phyloP scores from a whole-genome alignment of 148 eudicot genomes.

The Vaccinium myrtillus region DNA sequence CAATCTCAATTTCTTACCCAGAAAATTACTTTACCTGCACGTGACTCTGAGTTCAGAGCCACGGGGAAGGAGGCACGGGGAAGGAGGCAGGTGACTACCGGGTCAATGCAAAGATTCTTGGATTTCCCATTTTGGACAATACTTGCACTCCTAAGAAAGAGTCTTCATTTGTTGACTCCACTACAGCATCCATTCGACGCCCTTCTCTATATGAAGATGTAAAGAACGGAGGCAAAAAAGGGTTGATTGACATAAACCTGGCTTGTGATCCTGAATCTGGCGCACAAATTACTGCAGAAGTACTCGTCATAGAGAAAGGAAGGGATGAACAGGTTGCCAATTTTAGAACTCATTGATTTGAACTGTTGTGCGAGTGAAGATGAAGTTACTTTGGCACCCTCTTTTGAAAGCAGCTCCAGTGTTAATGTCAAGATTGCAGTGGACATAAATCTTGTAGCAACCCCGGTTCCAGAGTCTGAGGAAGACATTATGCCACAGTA shows the following conservation, averaged over 20 bases:
- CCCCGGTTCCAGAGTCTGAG: slow-evolving; percentile 33
- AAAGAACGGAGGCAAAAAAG: slow-evolving; percentile 33
- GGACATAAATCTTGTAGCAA: slow-evolving; percentile 59
- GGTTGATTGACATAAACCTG: slow-evolving; percentile 56
- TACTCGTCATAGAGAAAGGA: slow-evolving; percentile 33
- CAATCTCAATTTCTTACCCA: slow-evolving; percentile 19
- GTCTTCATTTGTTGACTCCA: slow-evolving; percentile 27
- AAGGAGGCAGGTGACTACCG: slow-evolving; percentile 22
- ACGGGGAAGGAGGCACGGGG: slow-evolving; percentile 23
- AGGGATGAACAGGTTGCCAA: slow-evolving; percentile 21
- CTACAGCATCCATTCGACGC: slow-evolving; percentile 28
- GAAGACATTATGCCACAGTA: slow-evolving; percentile 24
- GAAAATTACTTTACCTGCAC: slow-evolving; percentile 24
- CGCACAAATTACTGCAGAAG: slow-evolving; percentile 30
- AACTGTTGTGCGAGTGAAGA: slow-evolving; percentile 64
- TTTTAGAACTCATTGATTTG: slow-evolving; percentile 61
- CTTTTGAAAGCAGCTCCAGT: slow-evolving; percentile 33
- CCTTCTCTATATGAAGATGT: slow-evolving; percentile 27
- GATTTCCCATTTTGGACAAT: slow-evolving; percentile 53
- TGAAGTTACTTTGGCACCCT: slow-evolving; percentile 40
- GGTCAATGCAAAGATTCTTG: slow-evolving; percentile 48
- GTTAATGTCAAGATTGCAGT: slow-evolving; percentile 30
- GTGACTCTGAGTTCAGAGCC: slow-evolving; percentile 21
- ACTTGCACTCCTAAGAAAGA: slow-evolving; percentile 35
- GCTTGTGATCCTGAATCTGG: slow-evolving; percentile 43